phyloP scores from a whole-genome alignment of 2,329 filamentous ascomycete genomes.

The Cercospora citrullina region DNA sequence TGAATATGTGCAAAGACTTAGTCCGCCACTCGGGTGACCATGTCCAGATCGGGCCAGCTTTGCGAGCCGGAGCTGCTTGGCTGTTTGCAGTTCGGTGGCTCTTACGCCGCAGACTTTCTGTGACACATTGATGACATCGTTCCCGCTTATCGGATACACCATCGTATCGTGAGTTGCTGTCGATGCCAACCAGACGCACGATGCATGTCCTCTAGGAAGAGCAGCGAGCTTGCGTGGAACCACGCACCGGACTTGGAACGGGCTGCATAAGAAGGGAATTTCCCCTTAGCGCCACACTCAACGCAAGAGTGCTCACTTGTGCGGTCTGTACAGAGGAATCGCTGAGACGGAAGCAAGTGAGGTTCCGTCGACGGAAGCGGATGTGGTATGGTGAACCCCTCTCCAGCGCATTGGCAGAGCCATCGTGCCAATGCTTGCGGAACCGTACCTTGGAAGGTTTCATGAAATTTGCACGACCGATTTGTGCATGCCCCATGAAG shows the following conservation, averaged over 20 bases:
- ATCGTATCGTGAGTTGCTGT: background rate
- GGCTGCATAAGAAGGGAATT: background rate
- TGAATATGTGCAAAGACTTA: background rate
- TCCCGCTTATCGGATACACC: background rate
- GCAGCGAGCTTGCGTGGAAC: background rate
- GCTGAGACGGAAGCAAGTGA: background rate
- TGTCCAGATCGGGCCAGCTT: background rate
- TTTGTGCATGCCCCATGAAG: background rate
- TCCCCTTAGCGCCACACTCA: background rate
- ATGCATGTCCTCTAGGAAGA: background rate
- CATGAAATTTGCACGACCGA: background rate
- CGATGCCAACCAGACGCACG: conserved; percentile 6
- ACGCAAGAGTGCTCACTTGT: background rate
- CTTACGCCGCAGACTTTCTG: background rate
- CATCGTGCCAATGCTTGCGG: background rate
- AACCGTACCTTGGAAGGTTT: background rate
- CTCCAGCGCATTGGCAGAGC: background rate
- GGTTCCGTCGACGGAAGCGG: background rate
- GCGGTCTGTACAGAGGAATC: background rate
- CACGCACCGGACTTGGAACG: background rate
- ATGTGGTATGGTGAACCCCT: background rate
- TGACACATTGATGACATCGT: conserved; percentile 4
- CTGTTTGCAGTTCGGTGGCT: background rate
- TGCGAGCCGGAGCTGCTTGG: conserved; percentile 4
- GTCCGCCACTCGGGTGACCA: conserved; percentile 5